These are phyloP conservation scores for Claviceps citrina DNA, from an alignment of 2,329 filamentous ascomycete species.

Conservation along the genomic window DNA sequence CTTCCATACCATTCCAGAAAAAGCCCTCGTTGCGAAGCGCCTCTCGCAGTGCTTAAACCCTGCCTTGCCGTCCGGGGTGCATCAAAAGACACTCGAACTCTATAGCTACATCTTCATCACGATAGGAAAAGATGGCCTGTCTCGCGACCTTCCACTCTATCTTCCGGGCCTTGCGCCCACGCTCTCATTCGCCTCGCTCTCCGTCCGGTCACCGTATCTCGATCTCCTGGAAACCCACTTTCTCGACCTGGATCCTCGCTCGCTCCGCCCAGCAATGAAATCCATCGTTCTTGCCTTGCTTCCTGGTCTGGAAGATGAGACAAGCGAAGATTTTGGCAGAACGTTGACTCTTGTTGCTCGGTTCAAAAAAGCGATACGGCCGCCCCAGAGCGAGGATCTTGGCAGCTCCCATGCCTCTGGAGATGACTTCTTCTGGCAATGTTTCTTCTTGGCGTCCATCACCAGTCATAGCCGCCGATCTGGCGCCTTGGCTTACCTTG, in stretches of 20 bases:
- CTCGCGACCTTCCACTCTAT: conserved; percentile 71
- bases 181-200: conserved; percentile 85
- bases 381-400: conserved; percentile 33
- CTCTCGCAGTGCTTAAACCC: conserved; percentile 92
- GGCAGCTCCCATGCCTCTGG: conserved; percentile 41
- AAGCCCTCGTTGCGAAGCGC: conserved; percentile 70
- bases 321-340: conserved; percentile 89
- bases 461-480: conserved; percentile 73
- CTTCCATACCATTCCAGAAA: conserved; percentile 62
- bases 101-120: conserved; percentile 79
- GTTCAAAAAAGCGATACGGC: conserved; percentile 54
- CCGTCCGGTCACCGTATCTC: conserved; percentile 74
- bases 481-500: conserved; percentile 76
- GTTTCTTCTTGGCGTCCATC: conserved; percentile 83
- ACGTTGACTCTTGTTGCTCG: conserved; percentile 65
- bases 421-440: conserved; percentile 95
- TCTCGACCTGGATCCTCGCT: conserved; percentile 50
- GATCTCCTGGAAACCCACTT: conserved; percentile 71
- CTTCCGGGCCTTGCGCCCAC: conserved; percentile 79
- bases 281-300: conserved; percentile 77
- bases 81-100: conserved; percentile 92
- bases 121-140: conserved; percentile 67
- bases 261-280: conserved; percentile 76
- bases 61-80: conserved; percentile 81
- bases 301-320: conserved; percentile 87